These are phyloP conservation scores for Coniochaeta pulveracea DNA, from an alignment of 2,329 filamentous ascomycete genomes.

Conservation along the genomic window DNA sequence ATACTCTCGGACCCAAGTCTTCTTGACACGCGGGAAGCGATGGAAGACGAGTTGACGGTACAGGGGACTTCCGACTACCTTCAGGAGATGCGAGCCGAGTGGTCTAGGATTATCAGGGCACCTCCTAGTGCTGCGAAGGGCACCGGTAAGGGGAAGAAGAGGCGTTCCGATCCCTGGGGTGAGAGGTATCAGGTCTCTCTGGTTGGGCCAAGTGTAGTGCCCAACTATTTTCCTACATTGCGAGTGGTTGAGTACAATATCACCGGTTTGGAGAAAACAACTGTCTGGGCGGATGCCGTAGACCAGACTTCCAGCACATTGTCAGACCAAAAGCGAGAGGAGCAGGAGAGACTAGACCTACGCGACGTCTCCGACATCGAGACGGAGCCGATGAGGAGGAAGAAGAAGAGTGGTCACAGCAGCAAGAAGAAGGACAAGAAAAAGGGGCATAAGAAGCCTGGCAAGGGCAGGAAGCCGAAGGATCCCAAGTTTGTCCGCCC, in stretches of 20 bases:
- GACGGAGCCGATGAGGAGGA: no score
- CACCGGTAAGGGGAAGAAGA: conserved; percentile 29
- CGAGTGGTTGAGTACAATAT: conserved; percentile 95
- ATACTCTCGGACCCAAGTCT: conserved; percentile 25
- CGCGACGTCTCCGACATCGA: conserved; percentile 10
- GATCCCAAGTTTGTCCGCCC: conserved; percentile 56
- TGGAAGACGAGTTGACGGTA: conserved; percentile 46
- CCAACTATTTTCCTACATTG: conserved; percentile 82
- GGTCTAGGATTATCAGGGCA: conserved; percentile 61
- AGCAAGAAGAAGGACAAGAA: conserved; percentile 23
- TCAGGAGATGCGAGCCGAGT: conserved; percentile 62
- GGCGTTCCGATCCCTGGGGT: conserved; percentile 64
- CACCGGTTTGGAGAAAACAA: conserved; percentile 53
- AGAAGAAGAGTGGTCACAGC: conserved; percentile 6
- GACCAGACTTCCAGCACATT: neutral
- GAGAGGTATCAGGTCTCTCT: conserved; percentile 77
- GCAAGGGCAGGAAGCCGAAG: conserved; percentile 37
- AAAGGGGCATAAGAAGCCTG: conserved; percentile 29
- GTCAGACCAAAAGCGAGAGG: neutral
- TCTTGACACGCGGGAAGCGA: conserved; percentile 20
- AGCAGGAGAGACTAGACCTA: conserved; percentile 15
- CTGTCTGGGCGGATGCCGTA: conserved; percentile 31
- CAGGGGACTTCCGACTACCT: conserved; percentile 71
- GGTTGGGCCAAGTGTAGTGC: conserved; percentile 79
- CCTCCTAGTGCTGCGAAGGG: conserved; percentile 16